Evolutionary conservation across 129 eudicot genomes (phyloP).

Genomic region (Cynara cardunculus): DNA sequence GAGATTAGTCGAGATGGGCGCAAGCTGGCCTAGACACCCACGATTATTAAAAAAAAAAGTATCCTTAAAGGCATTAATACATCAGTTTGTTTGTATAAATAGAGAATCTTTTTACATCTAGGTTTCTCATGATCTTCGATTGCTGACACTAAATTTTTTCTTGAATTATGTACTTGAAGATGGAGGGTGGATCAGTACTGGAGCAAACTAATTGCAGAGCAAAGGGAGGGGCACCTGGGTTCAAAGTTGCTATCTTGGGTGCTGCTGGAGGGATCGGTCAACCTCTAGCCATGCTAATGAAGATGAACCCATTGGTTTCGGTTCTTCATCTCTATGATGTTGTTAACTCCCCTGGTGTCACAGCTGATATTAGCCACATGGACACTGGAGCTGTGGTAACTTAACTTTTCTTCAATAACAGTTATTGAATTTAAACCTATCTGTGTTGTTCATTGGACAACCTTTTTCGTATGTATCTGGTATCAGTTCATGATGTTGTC

Average conservation of each 20-base stretch:
- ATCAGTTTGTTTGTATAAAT: neutral
- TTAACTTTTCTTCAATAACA: neutral
- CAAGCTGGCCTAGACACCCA: neutral
- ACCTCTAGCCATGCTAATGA: slow-evolving; percentile 81
- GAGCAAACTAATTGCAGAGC: slow-evolving; percentile 74
- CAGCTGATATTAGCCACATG: slow-evolving; percentile 97
- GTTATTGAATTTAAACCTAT: neutral
- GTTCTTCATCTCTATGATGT: slow-evolving; percentile 94
- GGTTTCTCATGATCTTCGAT: neutral
- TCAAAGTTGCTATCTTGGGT: slow-evolving; percentile 91
- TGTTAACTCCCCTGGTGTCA: slow-evolving; percentile 91
- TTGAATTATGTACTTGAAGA: slow-evolving; percentile 27
- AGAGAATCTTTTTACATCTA: neutral
- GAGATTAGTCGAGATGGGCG: neutral
- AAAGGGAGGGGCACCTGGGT: slow-evolving; percentile 85
- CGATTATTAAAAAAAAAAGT: neutral
- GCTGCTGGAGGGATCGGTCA: slow-evolving; percentile 99
- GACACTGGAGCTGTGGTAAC: slow-evolving; percentile 93
- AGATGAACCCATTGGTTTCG: slow-evolving; percentile 91
- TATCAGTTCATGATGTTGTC: no score
- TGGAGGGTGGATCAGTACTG: slow-evolving; percentile 44
- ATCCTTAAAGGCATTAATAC: neutral
- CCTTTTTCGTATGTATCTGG: no score
- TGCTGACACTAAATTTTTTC: neutral
- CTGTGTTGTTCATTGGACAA: no score